Evolutionary conservation across 148 eudicot genomes (phyloP), one percentile per base, ranked within the genome.

Genomic region (Amaranthus palmeri): DNA sequence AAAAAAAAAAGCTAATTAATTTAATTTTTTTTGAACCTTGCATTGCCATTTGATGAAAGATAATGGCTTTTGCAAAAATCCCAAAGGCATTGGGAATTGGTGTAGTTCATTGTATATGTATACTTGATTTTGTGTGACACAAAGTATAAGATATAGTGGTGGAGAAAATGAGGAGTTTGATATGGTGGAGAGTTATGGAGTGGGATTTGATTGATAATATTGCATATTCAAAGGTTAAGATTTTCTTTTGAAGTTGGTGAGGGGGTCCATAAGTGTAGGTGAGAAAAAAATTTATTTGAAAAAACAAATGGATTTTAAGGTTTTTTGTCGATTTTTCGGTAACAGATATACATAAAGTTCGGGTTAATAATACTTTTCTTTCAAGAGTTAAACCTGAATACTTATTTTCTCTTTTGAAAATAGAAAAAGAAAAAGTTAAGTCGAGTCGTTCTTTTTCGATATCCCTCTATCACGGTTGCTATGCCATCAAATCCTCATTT

Each of bases 11-110:
- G 69, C 62, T 82, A 76, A 53, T 77, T 71, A 71, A 73, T 72
- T 60, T 47, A 54, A 44, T 68, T 53, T 75, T 71, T 42, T 65
- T 77, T 54, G 66, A 54, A 17, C 13, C 14, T 46, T 78, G 85
- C 78, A 80, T 11, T 61, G 85, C 77, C 85, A 78, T 61, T 70
- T 54, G 42, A 79, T 79, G 48, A 73, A 71, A 59, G 15, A 40
- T 47, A 74, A 73, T 80, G 92, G 84, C 82, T 42, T 74, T 79
- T 83, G 92, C 91, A 76, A n/a, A 78, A 86, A 81, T 88, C 92
- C 91, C 92, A 78, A 84, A 79, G 92, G 88, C 64, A 76, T 81
- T 85, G 91, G 83, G 77, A 55, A 52, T 68, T 73, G 49, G 72
- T 66, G 45, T 78, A 52, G 72, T 72, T 52, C 56, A 67, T n/a